Evolutionary conservation across 2,329 filamentous ascomycete species (phyloP), one percentile per base, ranked within the genome.

Genomic region (Penicillium thymicola): DNA sequence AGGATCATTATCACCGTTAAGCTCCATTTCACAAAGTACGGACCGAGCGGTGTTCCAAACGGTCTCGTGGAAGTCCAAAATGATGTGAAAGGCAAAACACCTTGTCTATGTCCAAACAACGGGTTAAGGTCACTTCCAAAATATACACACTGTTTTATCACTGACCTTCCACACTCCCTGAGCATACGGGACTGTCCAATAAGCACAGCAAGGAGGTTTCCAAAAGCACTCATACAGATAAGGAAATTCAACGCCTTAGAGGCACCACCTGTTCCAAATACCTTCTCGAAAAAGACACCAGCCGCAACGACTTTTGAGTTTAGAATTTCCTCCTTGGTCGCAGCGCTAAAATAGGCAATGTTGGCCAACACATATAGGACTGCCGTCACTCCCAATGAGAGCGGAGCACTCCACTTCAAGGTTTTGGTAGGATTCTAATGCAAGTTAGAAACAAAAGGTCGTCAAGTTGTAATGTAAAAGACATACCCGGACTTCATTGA

Each of bases 21-120:
- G 0, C 63, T 63, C 81, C 82, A 87, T 65, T 85, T 84, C 4
- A 87, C 60, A 2, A 79, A 51, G 58, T 86, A 86, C 0, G 85
- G 84, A 0, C 83, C 84, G 0, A 86, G 64, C 0, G 85, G 84
- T 0, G 85, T 88, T 2, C 84, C 85, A 55, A 87, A 87, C 0
- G 85, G 85, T 54, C 77, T 78, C 0, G 85, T 87, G 0, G 82
- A 84, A 0, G 82, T 84, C 85, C 85, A 88, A 58, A 87, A 83
- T 1, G 70, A 69, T 1, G 84, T 78, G n/a, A 70, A 86, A 0
- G 85, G 84, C 2, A 87, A 74, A 0, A 86, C 82, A 7, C 85
- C 85, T 72, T 86, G 84, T 57, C 82, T 32, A n/a, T 13, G 8
- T 23, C 2, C 4, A 13, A 9, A 14, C 1, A 45, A 21, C 0